Base-by-base conservation (phyloP, 2,329 filamentous ascomycete species). In the Cercospora brassicicola region DNA sequence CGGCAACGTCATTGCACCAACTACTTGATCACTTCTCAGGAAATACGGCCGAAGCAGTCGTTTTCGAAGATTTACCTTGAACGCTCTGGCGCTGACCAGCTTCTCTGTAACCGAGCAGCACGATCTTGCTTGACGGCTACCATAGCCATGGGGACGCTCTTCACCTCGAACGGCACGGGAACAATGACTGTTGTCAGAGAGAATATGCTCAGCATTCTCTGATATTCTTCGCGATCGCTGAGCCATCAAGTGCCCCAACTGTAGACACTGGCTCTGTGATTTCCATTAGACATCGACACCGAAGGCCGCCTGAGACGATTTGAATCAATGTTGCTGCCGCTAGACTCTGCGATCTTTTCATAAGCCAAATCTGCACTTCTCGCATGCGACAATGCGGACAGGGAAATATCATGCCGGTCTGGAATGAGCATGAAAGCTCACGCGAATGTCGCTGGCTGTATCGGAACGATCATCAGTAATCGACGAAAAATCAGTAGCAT, bases 1-100 rank as follows among this genome's bases (percentile, higher is more conserved):
- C 2, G 87, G 87, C 2, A 82, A 79, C 62, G 85, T 88, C 51
- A 82, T 84, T 48, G 71, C 72, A 15, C 64, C 67, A 10, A 51
- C 48, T 13, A 55, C 42, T 30, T 57, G 30, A 55, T 5, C n/a
- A 18, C 2, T 10, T n/a, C 10, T 57, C 53, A 28, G 11, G 28
- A 30, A 30, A 11, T 23, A 23, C 45, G 6, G 20, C 18, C 45
- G 45, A 51, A 51, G 45, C 45, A 51, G 20, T 51, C 18, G 45
- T 20, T 13, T 15, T 13, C 45, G 9, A 23, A 23, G 4, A 7
- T 51, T 18, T 51, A 4, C 45, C 18, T 51, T 20, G 20, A 51
- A 13, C 10, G n/a, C 48, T n/a, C 30, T 36, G 33, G 57, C 31
- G 4, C 13, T 9, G 11, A 36, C 30, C n/a, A 42, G 36, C 15